Base-by-base conservation (phyloP, 495 filamentous ascomycete species). In the Penicillium lividum region DNA sequence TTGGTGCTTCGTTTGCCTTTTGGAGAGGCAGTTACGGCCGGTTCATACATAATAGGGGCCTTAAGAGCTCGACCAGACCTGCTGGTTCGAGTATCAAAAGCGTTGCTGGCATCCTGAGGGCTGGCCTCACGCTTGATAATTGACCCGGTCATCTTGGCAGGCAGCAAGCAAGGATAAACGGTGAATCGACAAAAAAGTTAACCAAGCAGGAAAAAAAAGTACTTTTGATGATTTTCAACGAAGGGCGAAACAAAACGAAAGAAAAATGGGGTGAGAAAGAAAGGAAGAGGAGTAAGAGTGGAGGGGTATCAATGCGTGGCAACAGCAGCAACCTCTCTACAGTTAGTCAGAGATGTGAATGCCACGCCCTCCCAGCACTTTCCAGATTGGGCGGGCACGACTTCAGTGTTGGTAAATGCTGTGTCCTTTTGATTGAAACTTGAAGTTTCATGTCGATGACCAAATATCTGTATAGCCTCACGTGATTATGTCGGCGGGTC, bases 1-100 rank as follows among this genome's bases (percentile, higher is more conserved):
- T 76, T 79, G 50, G 78, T 73, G 34, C 73, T 70, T 11, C 72
- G 75, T 60, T 78, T 79, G 8, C 78, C 70, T 63, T 80, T 82
- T 28, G 59, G 13, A 33, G 57, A 49, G 11, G 42, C 40, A 8
- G 56, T 22, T 7, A 55, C 51, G n/a, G 34, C 38, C 10, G 63
- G 63, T 0, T 29, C 36, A 3, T 62, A 65, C 0, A 55, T 45
- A 2, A 44, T 55, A 5, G 63, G 63, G 0, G 59, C 31, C 38
- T 59, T 59, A 45, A 62, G 43, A 27, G 54, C 53, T 47, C 63
- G 52, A 0, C 63, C 63, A 59, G 63, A 34, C 30, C 63, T 36
- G 56, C 58, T 65, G 48, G 50, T 59, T 7, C 62, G 62, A 49
- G 55, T 33, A 30, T 63, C 46, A 28, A 29, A 30, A 44, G 31